A percentile compares a stretch with the other conserved stretches of the same genome.
These are phyloP conservation scores for Monosporozyma servazzii DNA, from an alignment of 805 yeast species.

Conservation along the genomic window DNA sequence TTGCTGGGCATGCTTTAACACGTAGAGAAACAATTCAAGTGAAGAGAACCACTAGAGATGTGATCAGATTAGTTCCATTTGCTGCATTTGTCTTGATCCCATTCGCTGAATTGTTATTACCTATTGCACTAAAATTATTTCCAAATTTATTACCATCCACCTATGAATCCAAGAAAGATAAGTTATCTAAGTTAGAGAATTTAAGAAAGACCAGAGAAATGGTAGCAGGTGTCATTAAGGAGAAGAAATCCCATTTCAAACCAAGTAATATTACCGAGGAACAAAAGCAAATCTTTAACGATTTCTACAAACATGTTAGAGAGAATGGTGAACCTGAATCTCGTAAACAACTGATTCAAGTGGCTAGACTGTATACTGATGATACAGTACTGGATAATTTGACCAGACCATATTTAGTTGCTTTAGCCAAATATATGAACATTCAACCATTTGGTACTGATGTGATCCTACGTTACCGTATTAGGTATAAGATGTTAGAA, in stretches of 20 bases:
- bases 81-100: constrained; percentile 85
- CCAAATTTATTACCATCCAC: constrained; percentile 93
- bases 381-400: constrained; percentile 88
- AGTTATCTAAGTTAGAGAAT: constrained; percentile 46
- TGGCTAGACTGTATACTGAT: constrained; percentile 86
- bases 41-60: constrained; percentile 77
- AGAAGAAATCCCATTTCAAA: constrained; percentile 59
- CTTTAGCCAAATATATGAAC: constrained; percentile 87
- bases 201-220: constrained; percentile 55
- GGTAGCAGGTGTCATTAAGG: constrained; percentile 57
- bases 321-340: constrained; percentile 52
- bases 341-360: constrained; percentile 63
- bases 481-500: constrained; percentile 82
- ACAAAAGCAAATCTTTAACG: constrained; percentile 67
- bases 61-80: constrained; percentile 84
- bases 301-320: constrained; percentile 67
- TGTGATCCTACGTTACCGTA: constrained; percentile 81
- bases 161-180: constrained; percentile 58
- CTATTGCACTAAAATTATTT: constrained; percentile 83
- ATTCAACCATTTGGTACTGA: constrained; percentile 91
- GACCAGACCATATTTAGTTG: constrained; percentile 83
- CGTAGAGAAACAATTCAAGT: constrained; percentile 86
- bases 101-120: constrained; percentile 85
- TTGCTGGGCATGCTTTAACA: constrained; percentile 82
- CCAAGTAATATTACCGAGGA: constrained; percentile 58